Base-by-base conservation (phyloP, 2,329 filamentous ascomycete species). In the Diaporthe aspalathi region DNA sequence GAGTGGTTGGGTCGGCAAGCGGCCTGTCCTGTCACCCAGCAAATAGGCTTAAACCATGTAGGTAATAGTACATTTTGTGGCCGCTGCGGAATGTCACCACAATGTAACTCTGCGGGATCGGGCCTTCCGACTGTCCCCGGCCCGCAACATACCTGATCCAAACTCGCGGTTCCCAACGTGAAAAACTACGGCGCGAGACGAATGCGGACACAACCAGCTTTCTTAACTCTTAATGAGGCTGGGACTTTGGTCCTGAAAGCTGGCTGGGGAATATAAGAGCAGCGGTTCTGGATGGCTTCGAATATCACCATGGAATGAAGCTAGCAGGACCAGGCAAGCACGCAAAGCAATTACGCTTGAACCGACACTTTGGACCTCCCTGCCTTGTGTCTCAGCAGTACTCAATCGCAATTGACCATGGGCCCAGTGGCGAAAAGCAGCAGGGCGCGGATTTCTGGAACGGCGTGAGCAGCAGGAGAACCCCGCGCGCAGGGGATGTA, bases 391-490 rank as follows among this genome's bases (percentile, higher is more conserved):
- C 5, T 17, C 17, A 29, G 40, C 11, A 5, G 14, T 14, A 40
- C 16, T 12, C 22, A 20, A 27, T 2, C 16, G 38, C 22, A 17
- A 32, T 24, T 7, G 9, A 14, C n/a, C 17, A 68, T 68, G 52
- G 57, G 66, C 6, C 52, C 17, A 35, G 45, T n/a, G 9, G 38
- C n/a, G 3, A 47, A 54, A 14, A 57, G 29, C 53, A 80, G 29
- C 77, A 77, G 12, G 83, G 85, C 63, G 80, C 80, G 74, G 85
- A 80, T 72, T 82, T 86, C 68, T 92, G 90, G 89, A 92, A 91
- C 76, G 89, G 84, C 49, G 90, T 72, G 53, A 70, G 70, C 7
- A 66, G 70, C 3, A 53, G 22, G 47, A 17, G 1, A 43, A 27
- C 9, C 45, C 5, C 24, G 3, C 12, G 29, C 12, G 11, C 7